These are phyloP conservation scores for Hibiscus syriacus DNA, from an alignment of 345 rosid species.

Conservation along the genomic window DNA sequence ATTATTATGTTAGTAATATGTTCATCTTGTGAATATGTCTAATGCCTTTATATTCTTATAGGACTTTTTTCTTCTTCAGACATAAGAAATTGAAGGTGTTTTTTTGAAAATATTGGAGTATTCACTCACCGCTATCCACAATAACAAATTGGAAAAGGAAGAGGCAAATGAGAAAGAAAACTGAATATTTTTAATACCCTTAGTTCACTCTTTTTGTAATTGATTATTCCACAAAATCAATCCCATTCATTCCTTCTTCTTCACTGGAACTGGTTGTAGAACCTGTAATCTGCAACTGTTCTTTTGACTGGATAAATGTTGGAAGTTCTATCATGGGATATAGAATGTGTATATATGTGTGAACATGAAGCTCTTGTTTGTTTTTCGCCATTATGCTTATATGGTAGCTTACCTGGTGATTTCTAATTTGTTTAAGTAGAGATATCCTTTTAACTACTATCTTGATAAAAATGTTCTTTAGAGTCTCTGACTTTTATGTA, in stretches of 20 bases:
- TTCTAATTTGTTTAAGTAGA: constrained; percentile 6
- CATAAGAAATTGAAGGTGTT: too few species aligned
- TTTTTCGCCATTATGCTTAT: neutral
- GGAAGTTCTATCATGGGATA: too few species aligned
- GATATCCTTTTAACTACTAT: neutral
- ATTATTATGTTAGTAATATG: constrained; percentile 58
- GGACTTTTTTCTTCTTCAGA: constrained; percentile 3
- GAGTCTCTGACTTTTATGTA: neutral
- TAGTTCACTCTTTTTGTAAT: neutral
- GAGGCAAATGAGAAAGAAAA: neutral
- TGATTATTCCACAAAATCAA: neutral
- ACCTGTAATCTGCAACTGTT: neutral
- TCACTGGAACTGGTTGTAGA: constrained; percentile 2
- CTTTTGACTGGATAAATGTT: neutral
- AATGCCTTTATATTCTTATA: neutral
- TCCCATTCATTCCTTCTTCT: neutral
- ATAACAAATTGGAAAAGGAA: neutral
- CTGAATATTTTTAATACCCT: neutral
- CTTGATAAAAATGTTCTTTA: neutral
- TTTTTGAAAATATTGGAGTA: neutral
- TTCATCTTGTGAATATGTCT: neutral
- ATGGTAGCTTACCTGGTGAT: neutral
- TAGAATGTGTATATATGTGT: neutral
- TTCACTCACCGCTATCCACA: neutral
- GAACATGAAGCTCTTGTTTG: neutral